Evolutionary conservation across 768 basidiomycete genomes (phyloP).

Genomic region (Mycena venus): DNA sequence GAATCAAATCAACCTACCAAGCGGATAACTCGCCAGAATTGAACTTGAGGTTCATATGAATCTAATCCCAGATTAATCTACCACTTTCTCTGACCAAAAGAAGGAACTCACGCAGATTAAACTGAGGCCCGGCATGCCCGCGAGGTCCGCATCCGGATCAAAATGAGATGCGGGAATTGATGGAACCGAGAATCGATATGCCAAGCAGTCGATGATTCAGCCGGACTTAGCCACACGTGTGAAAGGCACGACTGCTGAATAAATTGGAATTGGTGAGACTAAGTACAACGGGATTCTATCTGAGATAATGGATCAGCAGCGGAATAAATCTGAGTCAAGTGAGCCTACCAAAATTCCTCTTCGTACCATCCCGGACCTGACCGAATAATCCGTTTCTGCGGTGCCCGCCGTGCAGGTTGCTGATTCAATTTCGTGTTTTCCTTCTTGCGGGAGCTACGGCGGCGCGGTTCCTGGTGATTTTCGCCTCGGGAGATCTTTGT

Average conservation of each 20-base stretch:
- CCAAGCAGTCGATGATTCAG: neutral
- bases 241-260: neutral
- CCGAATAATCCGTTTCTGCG: neutral
- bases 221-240: neutral
- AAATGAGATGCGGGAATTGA: neutral
- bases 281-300: neutral
- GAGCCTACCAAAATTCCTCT: neutral
- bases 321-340: neutral
- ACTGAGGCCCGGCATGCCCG: neutral
- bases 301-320: too few relatives aligned
- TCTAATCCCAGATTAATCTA: neutral
- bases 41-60: neutral
- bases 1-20: neutral
- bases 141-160: neutral
- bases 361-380: neutral
- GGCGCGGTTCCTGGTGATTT: neutral
- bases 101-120: neutral
- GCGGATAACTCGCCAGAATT: neutral
- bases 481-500: neutral
- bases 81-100: neutral
- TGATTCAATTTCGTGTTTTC: neutral
- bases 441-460: neutral
- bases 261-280: neutral
- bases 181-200: neutral
- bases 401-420: neutral